A percentile compares a stretch with the other conserved stretches of the same genome.
Evolutionary conservation across 768 basidiomycete genomes (phyloP).

Genomic region (Kwoniella mangroviensis): DNA sequence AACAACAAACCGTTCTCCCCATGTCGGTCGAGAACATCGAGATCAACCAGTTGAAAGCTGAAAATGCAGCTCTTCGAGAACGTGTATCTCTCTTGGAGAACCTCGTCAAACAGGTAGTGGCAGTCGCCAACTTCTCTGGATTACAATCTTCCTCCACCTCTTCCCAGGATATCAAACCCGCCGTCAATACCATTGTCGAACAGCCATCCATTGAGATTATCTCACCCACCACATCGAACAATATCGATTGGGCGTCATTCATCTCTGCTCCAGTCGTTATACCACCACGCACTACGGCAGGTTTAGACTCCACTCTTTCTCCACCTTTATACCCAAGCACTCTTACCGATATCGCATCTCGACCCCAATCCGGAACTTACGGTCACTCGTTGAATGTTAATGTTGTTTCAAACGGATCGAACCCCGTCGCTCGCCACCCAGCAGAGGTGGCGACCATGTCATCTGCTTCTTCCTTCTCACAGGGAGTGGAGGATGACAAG

Average conservation of each 20-base stretch:
- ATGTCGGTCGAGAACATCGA: neutral
- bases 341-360: slow-evolving; percentile 1
- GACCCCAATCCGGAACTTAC: slow-evolving; percentile 4
- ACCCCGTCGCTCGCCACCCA: slow-evolving; percentile 54
- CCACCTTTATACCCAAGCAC: slow-evolving; percentile 20
- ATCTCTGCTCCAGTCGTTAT: slow-evolving; percentile 14
- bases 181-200: neutral
- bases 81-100: slow-evolving; percentile 42
- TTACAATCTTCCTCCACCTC: neutral
- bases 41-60: slow-evolving; percentile 25
- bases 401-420: slow-evolving; percentile 17
- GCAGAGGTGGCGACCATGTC: slow-evolving; percentile 54
- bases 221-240: slow-evolving; percentile 9
- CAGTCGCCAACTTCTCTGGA: slow-evolving; percentile 41
- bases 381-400: neutral
- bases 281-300: slow-evolving; percentile 1
- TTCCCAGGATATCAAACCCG: neutral
- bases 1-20: neutral
- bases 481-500: slow-evolving; percentile 22
- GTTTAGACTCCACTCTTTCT: slow-evolving; percentile 28
- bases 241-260: slow-evolving; percentile 22
- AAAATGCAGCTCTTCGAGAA: slow-evolving; percentile 44
- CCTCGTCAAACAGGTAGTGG: slow-evolving; percentile 47
- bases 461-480: slow-evolving; percentile 3
- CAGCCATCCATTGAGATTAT: slow-evolving; percentile 2